Evolutionary conservation across 2,329 filamentous ascomycete genomes (phyloP), one percentile per base, ranked within the genome.

Genomic region (Clonostachys rosea): DNA sequence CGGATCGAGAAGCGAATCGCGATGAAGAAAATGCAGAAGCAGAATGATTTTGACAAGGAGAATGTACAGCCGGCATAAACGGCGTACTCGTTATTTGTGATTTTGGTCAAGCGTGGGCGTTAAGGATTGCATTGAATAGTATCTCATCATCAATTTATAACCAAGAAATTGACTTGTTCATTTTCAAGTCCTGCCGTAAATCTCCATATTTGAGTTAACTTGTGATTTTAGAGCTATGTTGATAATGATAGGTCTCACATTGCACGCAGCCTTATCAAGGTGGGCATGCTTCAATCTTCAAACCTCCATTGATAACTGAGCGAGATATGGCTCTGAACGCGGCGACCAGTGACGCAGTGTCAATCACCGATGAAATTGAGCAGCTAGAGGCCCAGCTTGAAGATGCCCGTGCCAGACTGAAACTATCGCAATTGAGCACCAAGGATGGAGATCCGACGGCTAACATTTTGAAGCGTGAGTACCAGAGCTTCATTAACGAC

Each of bases 311-410:
- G 8, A 30, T 6, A 30, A 10, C 9, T 30, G 24, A 30, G 24
- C 24, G 24, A 30, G 24, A 9, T 30, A 30, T 30, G 24, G 24
- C 24, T 30, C 24, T 30, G 24, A 30, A 10, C 8, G 9, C 24
- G 9, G 24, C 3, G 10, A 30, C 48, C 8, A 54, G 53, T 33
- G 51, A 62, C 34, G 55, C 60, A 4, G 53, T 53, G 12, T 59
- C 69, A 30, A 54, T 67, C n/a, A 64, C 73, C 50, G 60, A 75
- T 61, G 82, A 87, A 61, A 81, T 88, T 51, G 66, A 67, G 8
- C 71, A 76, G 17, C 69, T 88, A 11, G 81, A 88, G 60, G 60
- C 61, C 35, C 71, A 69, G 43, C 69, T 86, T 44, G 69, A 62
- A 11, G 62, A 60, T 16, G 71, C 72, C 41, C 72, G 68, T 59